phyloP scores from a whole-genome alignment of 2,329 filamentous ascomycete species.

The Aureobasidium pullulans region DNA sequence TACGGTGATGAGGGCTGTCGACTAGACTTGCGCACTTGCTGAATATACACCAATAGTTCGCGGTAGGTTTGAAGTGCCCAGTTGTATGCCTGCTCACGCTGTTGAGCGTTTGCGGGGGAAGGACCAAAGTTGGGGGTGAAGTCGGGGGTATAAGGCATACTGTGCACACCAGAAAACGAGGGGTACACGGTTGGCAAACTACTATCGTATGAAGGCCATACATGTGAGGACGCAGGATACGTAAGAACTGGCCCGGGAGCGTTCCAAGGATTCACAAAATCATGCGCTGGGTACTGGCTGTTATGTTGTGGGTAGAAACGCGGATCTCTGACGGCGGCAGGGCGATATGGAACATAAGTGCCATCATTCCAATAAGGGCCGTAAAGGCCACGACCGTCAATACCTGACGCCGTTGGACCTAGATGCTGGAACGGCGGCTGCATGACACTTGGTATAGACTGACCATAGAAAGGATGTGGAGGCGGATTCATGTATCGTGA shows the following conservation, averaged over 20 bases:
- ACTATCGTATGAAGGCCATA: background rate
- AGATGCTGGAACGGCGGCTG: conserved; percentile 53
- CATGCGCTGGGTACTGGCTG: conserved; percentile 8
- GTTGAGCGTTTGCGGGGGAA: conserved; percentile 35
- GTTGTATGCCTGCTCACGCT: conserved; percentile 38
- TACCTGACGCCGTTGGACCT: conserved; percentile 52
- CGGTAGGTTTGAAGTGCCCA: conserved; percentile 42
- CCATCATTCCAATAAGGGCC: conserved; percentile 59
- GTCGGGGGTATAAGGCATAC: background rate
- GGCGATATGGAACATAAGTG: conserved; percentile 53
- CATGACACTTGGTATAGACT: conserved; percentile 51
- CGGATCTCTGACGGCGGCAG: conserved; percentile 49
- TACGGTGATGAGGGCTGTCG: conserved; percentile 32
- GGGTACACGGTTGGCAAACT: background rate
- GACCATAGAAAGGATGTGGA: conserved; percentile 24
- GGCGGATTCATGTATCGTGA: conserved; percentile 15
- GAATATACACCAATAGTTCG: conserved; percentile 41
- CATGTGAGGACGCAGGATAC: background rate
- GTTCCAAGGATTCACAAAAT: background rate
- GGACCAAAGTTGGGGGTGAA: conserved; percentile 20
- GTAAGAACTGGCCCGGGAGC: background rate
- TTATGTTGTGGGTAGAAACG: conserved; percentile 33
- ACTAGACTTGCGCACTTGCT: conserved; percentile 34
- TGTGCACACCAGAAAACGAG: conserved; percentile 1
- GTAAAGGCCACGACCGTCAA: conserved; percentile 48